These are phyloP conservation scores for Jimgerdemannia lactiflua DNA, from an alignment of 192 early-diverging fungal species.

Conservation along the genomic window DNA sequence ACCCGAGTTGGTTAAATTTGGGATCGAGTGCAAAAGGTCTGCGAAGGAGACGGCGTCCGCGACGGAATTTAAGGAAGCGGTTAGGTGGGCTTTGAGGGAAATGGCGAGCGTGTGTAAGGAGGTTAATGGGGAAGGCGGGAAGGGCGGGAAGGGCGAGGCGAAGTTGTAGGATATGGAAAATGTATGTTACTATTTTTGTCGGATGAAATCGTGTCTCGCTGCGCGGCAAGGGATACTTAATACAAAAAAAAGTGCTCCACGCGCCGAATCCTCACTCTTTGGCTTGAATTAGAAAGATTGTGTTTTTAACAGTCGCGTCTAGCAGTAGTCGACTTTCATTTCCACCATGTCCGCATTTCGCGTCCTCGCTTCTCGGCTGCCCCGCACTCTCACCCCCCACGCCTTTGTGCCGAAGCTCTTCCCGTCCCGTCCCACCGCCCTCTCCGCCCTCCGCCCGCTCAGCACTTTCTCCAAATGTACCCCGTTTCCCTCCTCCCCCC, in stretches of 20 bases:
- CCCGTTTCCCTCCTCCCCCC: too few relatives aligned
- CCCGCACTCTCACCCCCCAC: too few relatives aligned
- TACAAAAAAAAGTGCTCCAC: too few relatives aligned
- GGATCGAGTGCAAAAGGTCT: conserved; percentile 69
- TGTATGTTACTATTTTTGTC: background rate
- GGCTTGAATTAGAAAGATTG: too few relatives aligned
- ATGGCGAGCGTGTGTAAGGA: conserved; percentile 31
- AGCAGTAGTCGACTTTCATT: too few relatives aligned
- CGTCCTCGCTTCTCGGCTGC: too few relatives aligned
- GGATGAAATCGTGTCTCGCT: too few relatives aligned
- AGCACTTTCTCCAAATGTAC: background rate
- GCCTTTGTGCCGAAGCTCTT: too few relatives aligned
- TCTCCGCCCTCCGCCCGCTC: background rate
- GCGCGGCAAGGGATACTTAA: too few relatives aligned
- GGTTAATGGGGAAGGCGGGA: conserved; percentile 16
- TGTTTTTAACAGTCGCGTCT: too few relatives aligned
- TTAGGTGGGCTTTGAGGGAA: conserved; percentile 25
- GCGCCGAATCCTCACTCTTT: too few relatives aligned
- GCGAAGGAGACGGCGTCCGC: conserved; percentile 19
- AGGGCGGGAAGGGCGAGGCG: background rate
- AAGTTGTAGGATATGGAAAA: background rate
- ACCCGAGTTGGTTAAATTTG: conserved; percentile 67
- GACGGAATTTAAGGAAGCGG: conserved; percentile 4
- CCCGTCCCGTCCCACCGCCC: background rate
- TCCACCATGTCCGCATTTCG: too few relatives aligned